Evolutionary conservation across 805 yeast genomes (phyloP).

Genomic region (Candida fluviatilis): DNA sequence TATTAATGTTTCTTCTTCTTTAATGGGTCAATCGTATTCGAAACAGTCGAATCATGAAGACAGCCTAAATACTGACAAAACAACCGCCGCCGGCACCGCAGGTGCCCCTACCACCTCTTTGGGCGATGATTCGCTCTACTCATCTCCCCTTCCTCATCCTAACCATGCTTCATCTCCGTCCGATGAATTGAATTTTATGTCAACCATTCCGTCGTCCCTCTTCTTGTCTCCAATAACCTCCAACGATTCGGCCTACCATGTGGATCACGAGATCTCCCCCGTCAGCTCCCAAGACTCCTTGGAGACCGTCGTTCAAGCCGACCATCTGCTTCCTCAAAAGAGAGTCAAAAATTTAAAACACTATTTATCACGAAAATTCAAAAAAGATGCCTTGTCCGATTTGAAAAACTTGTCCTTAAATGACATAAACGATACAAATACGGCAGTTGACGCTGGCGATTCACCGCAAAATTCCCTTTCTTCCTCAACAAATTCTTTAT

Average conservation of each 20-base stretch:
- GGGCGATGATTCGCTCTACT: neutral
- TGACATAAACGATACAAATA: neutral
- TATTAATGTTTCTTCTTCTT: neutral
- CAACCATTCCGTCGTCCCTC: conserved; percentile 12
- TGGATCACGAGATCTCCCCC: conserved; percentile 5
- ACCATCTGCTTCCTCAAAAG: neutral
- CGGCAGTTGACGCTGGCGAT: too few relatives aligned
- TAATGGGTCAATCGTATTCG: neutral
- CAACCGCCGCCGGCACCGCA: too few relatives aligned
- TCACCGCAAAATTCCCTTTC: neutral
- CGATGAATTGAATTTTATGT: conserved; percentile 6
- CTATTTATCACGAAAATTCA: conserved; percentile 1
- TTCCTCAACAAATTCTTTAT: neutral
- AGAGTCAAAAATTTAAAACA: conserved; percentile 1
- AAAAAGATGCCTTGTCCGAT: conserved; percentile 1
- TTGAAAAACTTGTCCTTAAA: neutral
- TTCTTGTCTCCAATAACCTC: conserved; percentile 26
- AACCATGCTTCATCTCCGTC: conserved; percentile 7
- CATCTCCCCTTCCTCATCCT: neutral
- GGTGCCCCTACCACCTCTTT: neutral
- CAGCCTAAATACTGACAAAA: too few relatives aligned
- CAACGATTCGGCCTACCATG: conserved; percentile 15
- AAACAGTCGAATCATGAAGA: neutral
- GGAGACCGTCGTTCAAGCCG: conserved; percentile 1
- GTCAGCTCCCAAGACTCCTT: conserved; percentile 1